Evolutionary conservation across 352 stramenopile species (phyloP).

Genomic region (Pythium pectinolyticum): DNA sequence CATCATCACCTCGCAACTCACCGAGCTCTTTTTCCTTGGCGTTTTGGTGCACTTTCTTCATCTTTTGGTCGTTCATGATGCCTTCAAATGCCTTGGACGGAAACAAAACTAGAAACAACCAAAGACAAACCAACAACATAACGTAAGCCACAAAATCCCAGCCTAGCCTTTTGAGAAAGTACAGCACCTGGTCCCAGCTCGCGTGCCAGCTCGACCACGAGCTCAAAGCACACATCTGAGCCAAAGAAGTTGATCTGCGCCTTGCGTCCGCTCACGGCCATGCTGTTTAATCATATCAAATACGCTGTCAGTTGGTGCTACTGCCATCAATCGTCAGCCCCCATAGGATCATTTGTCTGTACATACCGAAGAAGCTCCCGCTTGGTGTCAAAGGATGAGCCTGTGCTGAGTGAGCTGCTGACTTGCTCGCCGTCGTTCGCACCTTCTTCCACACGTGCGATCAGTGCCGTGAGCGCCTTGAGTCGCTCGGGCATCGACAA

Average conservation of each 20-base stretch:
- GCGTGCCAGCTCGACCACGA: slow-evolving; percentile 60
- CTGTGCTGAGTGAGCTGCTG: slow-evolving; percentile 21
- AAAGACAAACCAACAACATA: neutral
- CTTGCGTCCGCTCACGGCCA: slow-evolving; percentile 63
- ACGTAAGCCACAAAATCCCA: neutral
- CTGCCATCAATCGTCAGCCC: too few relatives aligned
- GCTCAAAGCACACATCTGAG: slow-evolving; percentile 75
- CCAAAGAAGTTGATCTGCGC: slow-evolving; percentile 78
- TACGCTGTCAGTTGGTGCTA: neutral
- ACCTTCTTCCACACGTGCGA: slow-evolving; percentile 63
- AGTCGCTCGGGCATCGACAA: slow-evolving; percentile 51
- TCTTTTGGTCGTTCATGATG: slow-evolving; percentile 79
- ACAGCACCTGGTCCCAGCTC: slow-evolving; percentile 64
- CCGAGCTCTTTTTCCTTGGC: slow-evolving; percentile 70
- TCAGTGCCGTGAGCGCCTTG: slow-evolving; percentile 57
- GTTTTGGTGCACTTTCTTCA: slow-evolving; percentile 74
- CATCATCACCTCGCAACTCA: slow-evolving; percentile 9
- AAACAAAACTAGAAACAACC: slow-evolving; percentile 52
- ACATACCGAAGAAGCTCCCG: slow-evolving; percentile 62
- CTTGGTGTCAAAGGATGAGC: slow-evolving; percentile 59
- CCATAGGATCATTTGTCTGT: neutral
- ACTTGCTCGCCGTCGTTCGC: slow-evolving; percentile 56
- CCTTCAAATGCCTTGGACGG: slow-evolving; percentile 72
- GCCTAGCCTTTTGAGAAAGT: neutral
- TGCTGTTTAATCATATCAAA: slow-evolving; percentile 35